Base-by-base conservation (phyloP, 83 land plant genomes). In the Diphasiastrum complanatum region DNA sequence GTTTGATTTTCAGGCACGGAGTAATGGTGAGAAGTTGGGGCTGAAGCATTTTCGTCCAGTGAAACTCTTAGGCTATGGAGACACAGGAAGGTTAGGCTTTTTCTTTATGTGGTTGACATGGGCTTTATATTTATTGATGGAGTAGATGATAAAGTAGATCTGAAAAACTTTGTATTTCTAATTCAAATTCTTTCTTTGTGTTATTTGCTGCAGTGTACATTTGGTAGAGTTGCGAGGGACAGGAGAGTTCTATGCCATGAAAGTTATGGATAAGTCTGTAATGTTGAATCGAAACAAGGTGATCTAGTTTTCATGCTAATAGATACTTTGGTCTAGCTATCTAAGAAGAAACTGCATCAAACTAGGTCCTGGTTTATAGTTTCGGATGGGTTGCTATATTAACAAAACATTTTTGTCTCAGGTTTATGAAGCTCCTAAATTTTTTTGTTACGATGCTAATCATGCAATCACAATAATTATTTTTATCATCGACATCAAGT, bases 231-330 rank as follows among this genome's bases (percentile, higher is more conserved):
- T 92, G 26, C 63, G 76, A 63, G 91, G 79, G 23, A 72, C 85
- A 16, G 81, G 85, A 34, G 76, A 79, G 45, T 67, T 87, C 12
- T 93, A 40, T 77, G 99, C 99, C 50, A 93, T 93, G 99, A 93
- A 93, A 67, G 84, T 87, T 47, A 89, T 93, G 92, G 99, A 93
- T 48, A 93, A 93, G 29, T 65, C 70, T 33, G 66, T 76, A 28
- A 83, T 93, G 92, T 23, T 85, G 52, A 80, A 81, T 31, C 85
- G 96, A 10, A 93, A 93, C 75, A 93, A 93, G 92, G 86, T 79
- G 41, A 16, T 2, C 33, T 47, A 11, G 10, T 40, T 26, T 35
- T 51, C 41, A 11, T 16, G 20, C 16, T 3, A 49, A 33, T n/a
- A n/a, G n/a, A n/a, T n/a, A n/a, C n/a, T n/a, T n/a, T n/a, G n/a